Evolutionary conservation across 805 yeast genomes (phyloP), one percentile per base, ranked within the genome.

Genomic region (Suhomyces kilbournensis): DNA sequence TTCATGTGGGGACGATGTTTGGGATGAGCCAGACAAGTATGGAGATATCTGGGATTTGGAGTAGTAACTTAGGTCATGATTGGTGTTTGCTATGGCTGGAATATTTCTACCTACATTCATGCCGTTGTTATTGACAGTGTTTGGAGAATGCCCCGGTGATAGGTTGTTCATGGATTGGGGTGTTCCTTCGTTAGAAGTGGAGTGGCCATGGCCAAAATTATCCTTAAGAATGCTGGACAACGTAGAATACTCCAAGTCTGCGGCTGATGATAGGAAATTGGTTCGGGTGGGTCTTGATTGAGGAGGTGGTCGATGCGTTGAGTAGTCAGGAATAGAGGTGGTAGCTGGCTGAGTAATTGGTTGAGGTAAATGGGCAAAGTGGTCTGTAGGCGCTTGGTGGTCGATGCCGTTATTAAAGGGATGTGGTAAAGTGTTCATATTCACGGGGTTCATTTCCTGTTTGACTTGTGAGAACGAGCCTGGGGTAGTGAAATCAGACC

Each of bases 191-290:
- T 61, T 68, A 12, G 74, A 67, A 2, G 74, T 65, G 23, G 67
- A 60, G 40, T 61, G 65, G 26, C 60, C 56, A 46, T 58, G 63
- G 51, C 68, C 59, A 47, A 68, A 61, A 53, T 71, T 77, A 47
- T 80, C 83, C 34, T 81, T 82, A 35, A 85, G 76, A 47, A 87
- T 86, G 54, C 77, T 82, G 7, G 90, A 85, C 28, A 87, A 68
- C 3, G 86, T 82, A 3, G 89, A 78, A 59, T 87, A 86, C 59
- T 87, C 94, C 48, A 85, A 71, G 60, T 85, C 86, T 0, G 90
- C 91, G 1, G 94, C 91, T 34, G 80, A 73, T 1, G 90, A 84
- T 54, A 86, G 62, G 59, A 86, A 86, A 54, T 79, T 75, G 60
- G 60, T 80, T 60, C 68, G 64, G 61, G 67, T 60, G 44, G 40